Base-by-base conservation (phyloP, 2,329 filamentous ascomycete genomes). In the Colletotrichum limetticola region DNA sequence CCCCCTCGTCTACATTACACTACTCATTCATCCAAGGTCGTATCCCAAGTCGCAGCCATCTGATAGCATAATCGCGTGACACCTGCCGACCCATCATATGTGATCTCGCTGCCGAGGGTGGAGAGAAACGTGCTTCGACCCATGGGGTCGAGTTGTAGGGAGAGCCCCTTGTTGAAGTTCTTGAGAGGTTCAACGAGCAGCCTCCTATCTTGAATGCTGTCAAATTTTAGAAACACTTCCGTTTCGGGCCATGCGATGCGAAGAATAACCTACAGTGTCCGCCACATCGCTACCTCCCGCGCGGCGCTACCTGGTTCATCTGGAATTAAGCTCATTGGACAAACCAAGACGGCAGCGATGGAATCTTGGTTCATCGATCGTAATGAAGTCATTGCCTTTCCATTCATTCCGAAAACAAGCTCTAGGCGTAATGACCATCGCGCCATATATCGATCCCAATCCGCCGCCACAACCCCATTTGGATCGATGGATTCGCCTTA, bases 241-340 rank as follows among this genome's bases (percentile, higher is more conserved):
- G 2, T 56, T 73, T 66, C 19, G 3, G 60, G 60, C 7, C 1
- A 53, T 53, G 37, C 56, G 22, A 66, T 72, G 71, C 66, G 71
- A 66, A 26, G 3, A 19, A 8, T 37, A 35, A 42, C 35, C 58
- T 37, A 35, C 7, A 37, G 58, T 68, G 22, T 68, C 71, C 35
- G 35, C 28, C 7, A 35, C 7, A 22, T 30, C 59, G 32, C 37
- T 16, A 26, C 30, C 5, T 52, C 46, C 46, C 8, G 30, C 16
- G 6, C 35, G 22, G 57, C 32, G 19, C 55, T 57, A 60, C 66
- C 71, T 57, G 28, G 71, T 73, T 73, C 71, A 62, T 73, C 71
- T 28, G 60, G 64, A 35, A 16, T 62, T 35, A 26, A 61, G 22
- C 49, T 61, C 35, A 11, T 56, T 66, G 30, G 35, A 37, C 60